phyloP scores from a whole-genome alignment of 257 asterid species.

The Nyctanthes arbortristis region DNA sequence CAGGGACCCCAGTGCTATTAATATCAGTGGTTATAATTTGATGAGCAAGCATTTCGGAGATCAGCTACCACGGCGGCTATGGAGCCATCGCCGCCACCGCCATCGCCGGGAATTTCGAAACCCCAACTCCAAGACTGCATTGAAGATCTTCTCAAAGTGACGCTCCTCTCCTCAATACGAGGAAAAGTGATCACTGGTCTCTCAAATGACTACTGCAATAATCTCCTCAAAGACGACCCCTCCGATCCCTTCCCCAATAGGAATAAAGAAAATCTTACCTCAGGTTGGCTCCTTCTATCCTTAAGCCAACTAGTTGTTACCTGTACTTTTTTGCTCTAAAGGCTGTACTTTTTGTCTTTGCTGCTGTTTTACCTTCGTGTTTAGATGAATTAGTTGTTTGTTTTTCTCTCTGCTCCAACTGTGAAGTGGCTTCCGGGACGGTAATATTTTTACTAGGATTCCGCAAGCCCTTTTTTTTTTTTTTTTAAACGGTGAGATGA shows the following conservation, averaged over 20 bases:
- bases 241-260: conserved; percentile 13
- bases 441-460: too few species aligned
- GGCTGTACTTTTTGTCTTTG: not conserved
- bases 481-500: too few species aligned
- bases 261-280: not conserved
- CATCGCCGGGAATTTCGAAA: conserved; percentile 49
- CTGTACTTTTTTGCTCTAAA: not conserved
- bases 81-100: conserved; percentile 21
- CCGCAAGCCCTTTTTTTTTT: too few species aligned
- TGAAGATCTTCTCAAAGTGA: conserved; percentile 55
- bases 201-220: conserved; percentile 54
- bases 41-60: too few species aligned
- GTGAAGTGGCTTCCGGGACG: not conserved
- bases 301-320: not conserved
- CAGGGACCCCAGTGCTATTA: too few species aligned
- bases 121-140: conserved; percentile 51
- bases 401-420: not conserved
- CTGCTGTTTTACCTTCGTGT: too few species aligned
- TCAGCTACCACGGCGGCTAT: not conserved
- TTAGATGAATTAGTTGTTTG: not conserved
- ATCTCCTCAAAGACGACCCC: conserved; percentile 56
- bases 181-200: conserved; percentile 55
- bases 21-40: too few species aligned
- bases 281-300: conserved; percentile 21
- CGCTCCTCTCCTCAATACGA: conserved; percentile 42